These are phyloP conservation scores for Russula abietina DNA, from an alignment of 768 basidiomycete species.

Conservation along the genomic window DNA sequence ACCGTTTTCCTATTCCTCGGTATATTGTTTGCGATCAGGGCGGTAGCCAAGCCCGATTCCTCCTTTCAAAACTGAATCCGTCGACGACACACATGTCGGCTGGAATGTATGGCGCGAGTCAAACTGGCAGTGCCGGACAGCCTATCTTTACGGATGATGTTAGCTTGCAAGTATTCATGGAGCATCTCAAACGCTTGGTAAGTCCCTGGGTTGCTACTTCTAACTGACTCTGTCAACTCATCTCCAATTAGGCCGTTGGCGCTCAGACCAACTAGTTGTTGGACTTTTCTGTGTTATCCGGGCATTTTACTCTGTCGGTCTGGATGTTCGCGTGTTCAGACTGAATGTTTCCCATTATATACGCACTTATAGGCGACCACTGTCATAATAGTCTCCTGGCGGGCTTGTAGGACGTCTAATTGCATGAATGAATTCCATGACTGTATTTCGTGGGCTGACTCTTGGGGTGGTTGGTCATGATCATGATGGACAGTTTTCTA, in stretches of 20 bases:
- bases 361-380: slow-evolving; percentile 16
- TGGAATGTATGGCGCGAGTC: slow-evolving; percentile 79
- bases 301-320: slow-evolving; percentile 10
- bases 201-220: slow-evolving; percentile 27
- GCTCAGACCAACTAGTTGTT: slow-evolving; percentile 25
- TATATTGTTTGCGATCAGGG: slow-evolving; percentile 98
- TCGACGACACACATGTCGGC: slow-evolving; percentile 96
- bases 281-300: background rate
- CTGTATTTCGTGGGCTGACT: slow-evolving; percentile 19
- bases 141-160: slow-evolving; percentile 99
- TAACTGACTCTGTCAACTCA: background rate
- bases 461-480: background rate
- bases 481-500: background rate
- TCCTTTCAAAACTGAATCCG: slow-evolving; percentile 93
- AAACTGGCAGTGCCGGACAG: slow-evolving; percentile 65
- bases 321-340: slow-evolving; percentile 8
- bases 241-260: slow-evolving; percentile 21
- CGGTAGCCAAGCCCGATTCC: slow-evolving; percentile 96
- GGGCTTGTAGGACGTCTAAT: slow-evolving; percentile 13
- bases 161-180: slow-evolving; percentile 96
- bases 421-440: slow-evolving; percentile 19
- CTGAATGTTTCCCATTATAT: slow-evolving; percentile 20
- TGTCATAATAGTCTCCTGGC: slow-evolving; percentile 6
- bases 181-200: slow-evolving; percentile 89
- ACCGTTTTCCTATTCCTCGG: slow-evolving; percentile 94